Conservation (phyloP, 331 rosid species). For the Rhamnella rubrinervis region DNA sequence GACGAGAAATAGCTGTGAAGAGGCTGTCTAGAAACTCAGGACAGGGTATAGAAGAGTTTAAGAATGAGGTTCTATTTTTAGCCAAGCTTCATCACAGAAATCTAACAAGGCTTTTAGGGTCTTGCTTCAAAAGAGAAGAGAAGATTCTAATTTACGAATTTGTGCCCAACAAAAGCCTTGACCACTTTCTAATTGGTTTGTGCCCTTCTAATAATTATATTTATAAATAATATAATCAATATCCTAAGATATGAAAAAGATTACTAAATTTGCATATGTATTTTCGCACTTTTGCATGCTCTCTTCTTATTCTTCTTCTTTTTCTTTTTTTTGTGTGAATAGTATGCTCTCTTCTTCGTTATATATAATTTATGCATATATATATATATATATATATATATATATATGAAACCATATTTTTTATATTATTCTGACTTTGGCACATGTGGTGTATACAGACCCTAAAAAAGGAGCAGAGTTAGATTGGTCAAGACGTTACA, state of each 20-base stretch:
- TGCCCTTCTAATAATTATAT: neutral
- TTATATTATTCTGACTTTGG: no score
- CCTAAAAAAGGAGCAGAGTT: conserved; percentile 23
- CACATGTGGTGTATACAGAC: conserved; percentile 28
- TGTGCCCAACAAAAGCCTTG: conserved; percentile 64
- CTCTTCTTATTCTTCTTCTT: no score
- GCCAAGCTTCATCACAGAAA: conserved; percentile 41
- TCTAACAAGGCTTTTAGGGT: conserved; percentile 47
- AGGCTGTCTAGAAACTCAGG: conserved; percentile 27
- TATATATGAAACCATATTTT: no score
- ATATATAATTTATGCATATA: no score
- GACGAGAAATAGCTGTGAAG: conserved; percentile 32
- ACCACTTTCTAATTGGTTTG: conserved; percentile 52
- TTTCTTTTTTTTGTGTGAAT: no score
- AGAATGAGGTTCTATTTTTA: conserved; percentile 29
- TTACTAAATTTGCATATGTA: neutral
- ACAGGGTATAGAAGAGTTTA: conserved; percentile 21
- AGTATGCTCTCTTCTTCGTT: no score
- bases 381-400: no score
- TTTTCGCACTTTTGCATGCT: no score
- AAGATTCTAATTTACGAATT: conserved; percentile 60
- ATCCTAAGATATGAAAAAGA: no score
- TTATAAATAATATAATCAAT: no score
- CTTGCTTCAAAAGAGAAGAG: conserved; percentile 52
- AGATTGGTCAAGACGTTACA: conserved; percentile 43